phyloP scores from a whole-genome alignment of 2,329 filamentous ascomycete species.

The Aspergillus nomiae region DNA sequence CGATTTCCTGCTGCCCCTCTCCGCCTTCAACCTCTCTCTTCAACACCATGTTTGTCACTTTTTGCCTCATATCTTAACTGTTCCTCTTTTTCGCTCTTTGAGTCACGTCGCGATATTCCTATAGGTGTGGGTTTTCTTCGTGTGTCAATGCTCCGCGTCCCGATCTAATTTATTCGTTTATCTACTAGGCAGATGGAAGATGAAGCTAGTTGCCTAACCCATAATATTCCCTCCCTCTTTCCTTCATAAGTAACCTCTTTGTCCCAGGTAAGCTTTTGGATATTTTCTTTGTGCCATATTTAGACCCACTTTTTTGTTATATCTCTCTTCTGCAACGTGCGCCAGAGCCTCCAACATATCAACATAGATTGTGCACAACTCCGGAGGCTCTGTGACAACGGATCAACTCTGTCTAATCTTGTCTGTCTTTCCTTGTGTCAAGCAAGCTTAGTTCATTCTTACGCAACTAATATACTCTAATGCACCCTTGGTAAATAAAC shows the following conservation, averaged over 20 bases:
- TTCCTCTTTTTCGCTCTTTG: background rate
- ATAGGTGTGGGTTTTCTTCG: background rate
- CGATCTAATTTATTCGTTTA: slow-evolving; percentile 1
- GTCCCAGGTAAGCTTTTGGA: slow-evolving; percentile 1
- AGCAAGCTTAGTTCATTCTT: background rate
- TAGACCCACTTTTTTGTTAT: background rate
- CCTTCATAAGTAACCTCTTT: slow-evolving; percentile 3
- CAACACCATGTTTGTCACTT: slow-evolving; percentile 1
- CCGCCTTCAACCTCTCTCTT: slow-evolving; percentile 4
- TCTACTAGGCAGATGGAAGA: slow-evolving; percentile 7
- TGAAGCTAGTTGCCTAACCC: slow-evolving; percentile 10
- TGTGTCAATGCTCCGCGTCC: background rate
- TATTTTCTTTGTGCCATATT: background rate
- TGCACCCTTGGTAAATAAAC: background rate
- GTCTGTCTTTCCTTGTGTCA: background rate
- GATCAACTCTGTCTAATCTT: background rate
- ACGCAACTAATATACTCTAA: background rate
- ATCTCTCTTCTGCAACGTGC: background rate
- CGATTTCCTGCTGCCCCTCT: slow-evolving; percentile 9
- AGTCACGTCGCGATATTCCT: background rate
- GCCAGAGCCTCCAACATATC: background rate
- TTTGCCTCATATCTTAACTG: background rate
- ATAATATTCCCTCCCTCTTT: slow-evolving; percentile 1
- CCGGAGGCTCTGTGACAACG: background rate
- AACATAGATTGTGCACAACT: background rate